Base-by-base conservation (phyloP, 1,284 basidiomycete species). In the Ceratobasidium sp. region DNA sequence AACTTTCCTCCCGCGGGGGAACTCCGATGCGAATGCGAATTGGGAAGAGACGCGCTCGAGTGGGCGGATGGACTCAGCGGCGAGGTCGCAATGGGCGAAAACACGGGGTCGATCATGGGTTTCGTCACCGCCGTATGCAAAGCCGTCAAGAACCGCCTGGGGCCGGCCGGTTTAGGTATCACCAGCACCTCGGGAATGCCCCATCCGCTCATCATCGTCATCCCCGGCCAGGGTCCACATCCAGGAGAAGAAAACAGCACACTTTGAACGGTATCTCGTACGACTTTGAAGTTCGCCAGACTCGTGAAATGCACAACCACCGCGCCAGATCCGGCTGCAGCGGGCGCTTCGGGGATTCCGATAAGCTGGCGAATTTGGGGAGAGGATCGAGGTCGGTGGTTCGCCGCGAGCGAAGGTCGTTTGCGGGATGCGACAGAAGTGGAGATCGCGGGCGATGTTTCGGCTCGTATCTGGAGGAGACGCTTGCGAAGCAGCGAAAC, bases 131-230 rank as follows among this genome's bases (percentile, higher is more conserved):
- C 94, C 3, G 94, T 97, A 83, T 96, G 93, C 20, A 98, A 86
- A 12, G 96, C 93, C 5, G 96, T 96, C 79, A 98, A 86, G 81
- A 98, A 92, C 10, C 96, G 91, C 48, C 96, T 91, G 0, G 96
- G 96, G 3, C 97, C 97, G 10, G 94, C 96, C 5, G 96, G 96
- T 85, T 98, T 98, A 4, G 96, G 96, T 40, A 98, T 93, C 80
- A 98, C 95, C 87, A 98, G 94, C 40, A 97, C 91, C 81, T 98
- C 96, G 0, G 96, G 93, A 2, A 89, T 81, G 28, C 79, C 82
- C 26, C 68, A 56, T 38, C 64, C 33, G 33, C 33, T 33, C 33
- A 33, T 33, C 33, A 62, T 33, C 33, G 4, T 33, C 33, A 62
- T 66, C 17, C 64, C 44, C 7, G 46, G 64, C 64, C 64, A 50